Base-by-base conservation (phyloP, 495 filamentous ascomycete genomes). In the Apiosordaria backusii region DNA sequence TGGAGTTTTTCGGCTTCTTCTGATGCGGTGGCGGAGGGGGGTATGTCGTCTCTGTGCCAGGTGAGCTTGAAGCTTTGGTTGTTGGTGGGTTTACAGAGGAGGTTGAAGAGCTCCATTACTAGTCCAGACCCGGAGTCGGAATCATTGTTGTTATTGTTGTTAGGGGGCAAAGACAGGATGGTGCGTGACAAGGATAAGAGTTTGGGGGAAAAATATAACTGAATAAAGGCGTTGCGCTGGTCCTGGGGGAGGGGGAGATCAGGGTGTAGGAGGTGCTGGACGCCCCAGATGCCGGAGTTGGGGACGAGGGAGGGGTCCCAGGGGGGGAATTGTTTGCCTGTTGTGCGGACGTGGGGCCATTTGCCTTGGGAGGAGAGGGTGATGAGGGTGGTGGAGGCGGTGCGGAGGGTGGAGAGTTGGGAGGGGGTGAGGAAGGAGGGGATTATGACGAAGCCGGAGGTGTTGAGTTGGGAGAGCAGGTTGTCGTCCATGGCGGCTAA, bases 271-370 rank as follows among this genome's bases (percentile, higher is more conserved):
- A 95, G 85, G 76, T 92, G 90, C 81, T 93, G 91, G 9, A 94
- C 87, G 65, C 91, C 91, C 91, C 91, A 95, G 77, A 95, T 92
- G 22, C 90, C 90, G 0, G 19, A 10, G 1, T 50, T 15, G 0
- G 35, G 35, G 0, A 57, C 64, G 1, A 66, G 40, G 13, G 80
- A 70, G 50, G 79, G 77, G 24, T 84, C 81, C 90, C 91, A 93
- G 7, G 91, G 91, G 1, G 91, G 91, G 81, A 95, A 95, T 75
- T 93, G 91, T 72, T 93, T 93, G 60, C 89, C 90, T 21, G 93
- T 86, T 3, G 89, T 92, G 71, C 91, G 88, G 76, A 95, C 85
- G 79, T 90, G 83, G 16, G 89, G 90, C 91, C 91, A 95, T 59
- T 77, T 50, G 27, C 90, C 90, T 7, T 79, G 62, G 66, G 86